Conservation (phyloP, 805 yeast genomes). For the Candida hungchunana region DNA sequence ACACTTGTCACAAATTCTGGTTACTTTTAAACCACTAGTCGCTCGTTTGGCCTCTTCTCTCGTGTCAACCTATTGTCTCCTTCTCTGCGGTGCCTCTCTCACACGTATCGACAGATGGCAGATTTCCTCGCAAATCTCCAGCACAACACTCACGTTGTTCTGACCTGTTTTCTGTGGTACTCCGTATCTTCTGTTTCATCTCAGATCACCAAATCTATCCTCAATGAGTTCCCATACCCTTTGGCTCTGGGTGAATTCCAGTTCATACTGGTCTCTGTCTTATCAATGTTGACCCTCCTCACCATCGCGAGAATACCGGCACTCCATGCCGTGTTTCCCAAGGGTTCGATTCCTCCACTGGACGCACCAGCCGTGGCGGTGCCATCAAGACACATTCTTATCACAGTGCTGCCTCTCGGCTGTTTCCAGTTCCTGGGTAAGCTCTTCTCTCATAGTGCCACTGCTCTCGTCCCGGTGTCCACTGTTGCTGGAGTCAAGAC, state of each 20-base stretch:
- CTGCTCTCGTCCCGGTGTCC: constrained; percentile 60
- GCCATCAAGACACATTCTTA: constrained; percentile 38
- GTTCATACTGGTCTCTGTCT: constrained; percentile 45
- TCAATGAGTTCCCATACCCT: constrained; percentile 55
- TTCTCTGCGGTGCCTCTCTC: too few species aligned
- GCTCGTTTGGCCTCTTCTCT: too few species aligned
- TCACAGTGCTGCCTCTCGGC: constrained; percentile 58
- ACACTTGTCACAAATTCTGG: too few species aligned
- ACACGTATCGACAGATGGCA: too few species aligned
- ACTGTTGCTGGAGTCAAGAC: constrained; percentile 71
- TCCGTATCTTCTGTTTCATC: constrained; percentile 58
- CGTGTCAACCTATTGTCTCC: too few species aligned
- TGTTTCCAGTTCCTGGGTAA: constrained; percentile 64
- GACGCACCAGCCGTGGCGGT: constrained; percentile 23
- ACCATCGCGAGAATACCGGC: constrained; percentile 31
- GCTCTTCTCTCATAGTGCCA: constrained; percentile 57
- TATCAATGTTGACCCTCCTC: constrained; percentile 37
- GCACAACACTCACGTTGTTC: constrained; percentile 13
- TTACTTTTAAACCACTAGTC: too few species aligned
- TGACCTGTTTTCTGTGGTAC: constrained; percentile 56
- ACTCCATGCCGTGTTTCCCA: constrained; percentile 40
- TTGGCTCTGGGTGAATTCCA: constrained; percentile 63
- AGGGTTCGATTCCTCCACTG: constrained; percentile 46
- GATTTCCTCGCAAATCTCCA: constrained; percentile 1
- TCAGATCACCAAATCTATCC: constrained; percentile 54